Base-by-base conservation (phyloP, 2,329 filamentous ascomycete genomes). In the Hypomyces rosellus region DNA sequence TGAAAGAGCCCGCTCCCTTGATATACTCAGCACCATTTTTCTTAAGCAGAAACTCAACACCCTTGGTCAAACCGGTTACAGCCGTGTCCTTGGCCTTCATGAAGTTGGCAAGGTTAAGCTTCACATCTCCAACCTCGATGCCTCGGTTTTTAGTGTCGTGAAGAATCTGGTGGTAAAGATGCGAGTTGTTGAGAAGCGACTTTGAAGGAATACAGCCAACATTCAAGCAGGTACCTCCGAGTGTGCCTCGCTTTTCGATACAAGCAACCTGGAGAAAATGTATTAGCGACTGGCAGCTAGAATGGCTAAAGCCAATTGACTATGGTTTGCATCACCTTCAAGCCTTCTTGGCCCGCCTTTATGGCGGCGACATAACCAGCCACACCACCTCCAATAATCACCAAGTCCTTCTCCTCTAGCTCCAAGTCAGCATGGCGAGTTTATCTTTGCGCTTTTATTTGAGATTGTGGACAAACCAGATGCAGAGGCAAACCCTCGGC, bases 131-230 rank as follows among this genome's bases (percentile, higher is more conserved):
- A 62, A 99, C 93, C 67, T 97, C 92, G 69, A 99, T 99, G 69
- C 93, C 93, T 69, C 93, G 89, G 74, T 88, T 84, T 77, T 96
- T 96, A 59, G 90, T 92, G 77, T 99, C 93, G 77, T 99, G 92
- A 55, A 95, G 82, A 66, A 96, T 87, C 74, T 91, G 87, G 78
- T 97, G 92, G 80, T 97, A 97, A 54, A 97, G 82, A 72, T 96
- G 90, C 63, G 93, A 96, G 81, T 97, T 97, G 85, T 97, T 99
- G 71, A 99, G 88, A 61, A 99, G 89, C 56, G 93, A 96, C 76
- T 99, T 99, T 59, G 93, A 99, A 60, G 93, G 93, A 69, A 99
- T 99, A 76, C 93, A 99, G 75, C 93, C 93, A 66, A 99, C 93
- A 71, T 99, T 99, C 65, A 99, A 77, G 78, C 93, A 99, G 65